Evolutionary conservation across 2,329 filamentous ascomycete species (phyloP), one percentile per base, ranked within the genome.

Genomic region (Trichoderma asperellum): DNA sequence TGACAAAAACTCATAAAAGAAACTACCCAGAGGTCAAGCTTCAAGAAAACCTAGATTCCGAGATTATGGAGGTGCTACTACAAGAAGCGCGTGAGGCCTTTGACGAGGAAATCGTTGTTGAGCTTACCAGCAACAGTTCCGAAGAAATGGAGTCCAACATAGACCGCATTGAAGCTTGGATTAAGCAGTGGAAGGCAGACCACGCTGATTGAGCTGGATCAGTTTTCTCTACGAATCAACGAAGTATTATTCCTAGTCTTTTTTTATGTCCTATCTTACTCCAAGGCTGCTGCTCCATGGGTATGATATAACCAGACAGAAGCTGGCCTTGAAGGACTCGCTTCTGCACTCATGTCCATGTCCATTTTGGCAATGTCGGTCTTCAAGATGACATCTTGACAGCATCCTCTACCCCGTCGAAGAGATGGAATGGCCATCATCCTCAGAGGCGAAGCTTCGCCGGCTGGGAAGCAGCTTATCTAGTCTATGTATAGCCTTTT

Each of bases 51-150:
- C 84, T 99, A 70, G 96, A 99, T 80, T 92, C 93, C 35, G 96
- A 99, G 83, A 98, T 99, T 77, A 98, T 99, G 90, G 92, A 97
- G 77, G 93, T 98, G 32, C 83, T 99, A 68, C 84, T 97, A 24
- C 91, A 97, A 74, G 96, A 99, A 83, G 96, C 96, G 37, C 85
- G 89, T 70, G 94, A 97, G 72, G 88, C 91, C 12, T 99, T 95
- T 76, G 92, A 93, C 66, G 88, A 92, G 79, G 89, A 96, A 77
- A 92, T 97, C 74, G 91, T 99, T 47, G 92, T 98, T 32, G 94
- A 97, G 80, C 82, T 99, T 76, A 88, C 84, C 76, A 98, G 95
- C 80, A 91, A 97, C 77, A 87, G 87, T 66, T 86, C 89, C 2
- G 91, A 94, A 63, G 92, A 97, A 80, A 91, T 99, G 79, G 95